Percentiles rank a stretch among this genome's conserved stretches.
Conservation (phyloP, 495 filamentous ascomycete species). For the Hyaloscypha hepaticicola region DNA sequence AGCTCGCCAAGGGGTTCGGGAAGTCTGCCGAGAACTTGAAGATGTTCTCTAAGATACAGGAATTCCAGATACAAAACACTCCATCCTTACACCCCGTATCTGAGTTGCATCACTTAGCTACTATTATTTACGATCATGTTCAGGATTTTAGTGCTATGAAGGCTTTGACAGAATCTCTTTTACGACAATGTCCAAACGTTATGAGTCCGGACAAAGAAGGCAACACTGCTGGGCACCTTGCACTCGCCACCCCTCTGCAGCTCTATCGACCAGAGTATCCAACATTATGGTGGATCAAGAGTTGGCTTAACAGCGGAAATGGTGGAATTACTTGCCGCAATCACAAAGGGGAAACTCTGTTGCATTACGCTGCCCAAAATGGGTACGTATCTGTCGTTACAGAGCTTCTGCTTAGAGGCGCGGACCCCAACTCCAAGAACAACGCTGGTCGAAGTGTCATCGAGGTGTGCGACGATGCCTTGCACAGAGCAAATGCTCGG, state of each 20-base stretch:
- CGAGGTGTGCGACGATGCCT: background rate
- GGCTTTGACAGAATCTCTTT: too few relatives aligned
- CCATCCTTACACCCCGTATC: background rate
- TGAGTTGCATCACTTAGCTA: background rate
- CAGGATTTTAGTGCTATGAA: too few relatives aligned
- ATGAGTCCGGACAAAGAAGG: too few relatives aligned
- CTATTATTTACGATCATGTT: too few relatives aligned
- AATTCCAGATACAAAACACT: background rate
- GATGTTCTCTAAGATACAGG: background rate
- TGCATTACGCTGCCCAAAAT: background rate
- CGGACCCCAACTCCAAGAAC: background rate
- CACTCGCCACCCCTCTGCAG: too few relatives aligned
- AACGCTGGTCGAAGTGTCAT: constrained; percentile 1
- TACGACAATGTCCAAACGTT: too few relatives aligned
- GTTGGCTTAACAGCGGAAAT: too few relatives aligned
- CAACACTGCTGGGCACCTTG: too few relatives aligned
- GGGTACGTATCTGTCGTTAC: background rate
- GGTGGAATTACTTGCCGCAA: background rate
- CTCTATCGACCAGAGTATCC: too few relatives aligned
- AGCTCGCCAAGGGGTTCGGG: background rate
- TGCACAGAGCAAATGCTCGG: background rate
- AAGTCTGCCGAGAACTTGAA: background rate
- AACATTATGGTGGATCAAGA: too few relatives aligned
- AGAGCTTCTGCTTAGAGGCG: background rate
- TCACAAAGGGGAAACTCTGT: background rate